Evolutionary conservation across 768 basidiomycete species (phyloP).

Genomic region (Botryobasidium botryosum): DNA sequence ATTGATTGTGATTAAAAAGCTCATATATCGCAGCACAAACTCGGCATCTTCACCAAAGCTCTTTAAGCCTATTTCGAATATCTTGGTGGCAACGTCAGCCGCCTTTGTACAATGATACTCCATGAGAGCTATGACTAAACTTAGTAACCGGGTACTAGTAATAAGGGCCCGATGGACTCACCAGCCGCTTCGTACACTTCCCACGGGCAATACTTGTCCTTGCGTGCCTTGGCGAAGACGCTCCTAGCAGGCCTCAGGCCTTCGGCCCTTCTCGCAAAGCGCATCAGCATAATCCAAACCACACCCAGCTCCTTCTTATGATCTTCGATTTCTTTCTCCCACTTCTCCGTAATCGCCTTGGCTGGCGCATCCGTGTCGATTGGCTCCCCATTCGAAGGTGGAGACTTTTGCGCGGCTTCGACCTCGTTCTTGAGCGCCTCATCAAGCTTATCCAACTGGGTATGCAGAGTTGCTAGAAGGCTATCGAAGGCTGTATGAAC

Average conservation of each 20-base stretch:
- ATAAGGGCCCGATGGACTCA: slow-evolving; percentile 21
- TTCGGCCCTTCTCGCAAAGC: slow-evolving; percentile 77
- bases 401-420: slow-evolving; percentile 23
- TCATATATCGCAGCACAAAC: slow-evolving; percentile 76
- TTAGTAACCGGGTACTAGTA: background rate
- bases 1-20: slow-evolving; percentile 86
- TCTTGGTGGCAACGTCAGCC: slow-evolving; percentile 61
- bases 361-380: slow-evolving; percentile 12
- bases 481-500: slow-evolving; percentile 57
- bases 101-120: slow-evolving; percentile 85
- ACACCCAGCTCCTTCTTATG: slow-evolving; percentile 56
- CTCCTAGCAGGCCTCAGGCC: slow-evolving; percentile 62
- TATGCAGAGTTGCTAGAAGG: slow-evolving; percentile 48
- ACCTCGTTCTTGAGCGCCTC: slow-evolving; percentile 15
- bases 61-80: slow-evolving; percentile 89
- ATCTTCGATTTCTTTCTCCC: slow-evolving; percentile 27
- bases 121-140: slow-evolving; percentile 51
- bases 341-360: slow-evolving; percentile 17
- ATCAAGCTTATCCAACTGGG: slow-evolving; percentile 40
- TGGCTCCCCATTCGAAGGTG: background rate
- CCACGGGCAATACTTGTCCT: slow-evolving; percentile 66
- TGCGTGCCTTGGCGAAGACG: slow-evolving; percentile 70
- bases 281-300: slow-evolving; percentile 69
- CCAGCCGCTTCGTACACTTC: slow-evolving; percentile 88
- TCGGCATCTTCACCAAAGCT: slow-evolving; percentile 66